Percentiles rank a stretch among this genome's conserved stretches.
Conservation (phyloP, 2,329 filamentous ascomycete genomes). For the Atkinsonella texensis region DNA sequence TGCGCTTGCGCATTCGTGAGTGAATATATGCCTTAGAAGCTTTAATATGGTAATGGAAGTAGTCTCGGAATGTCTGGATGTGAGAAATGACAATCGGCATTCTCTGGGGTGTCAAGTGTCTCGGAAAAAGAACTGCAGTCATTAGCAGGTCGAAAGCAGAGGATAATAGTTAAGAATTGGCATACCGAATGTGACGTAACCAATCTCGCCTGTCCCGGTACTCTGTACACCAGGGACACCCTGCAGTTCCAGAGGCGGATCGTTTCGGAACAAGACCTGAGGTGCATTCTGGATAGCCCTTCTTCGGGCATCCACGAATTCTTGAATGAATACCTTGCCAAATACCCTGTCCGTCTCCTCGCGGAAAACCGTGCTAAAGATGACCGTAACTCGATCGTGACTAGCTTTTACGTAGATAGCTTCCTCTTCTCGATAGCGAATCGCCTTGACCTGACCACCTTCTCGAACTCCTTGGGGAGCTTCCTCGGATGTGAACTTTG, state of each 20-base stretch:
- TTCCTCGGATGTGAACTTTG: conserved; percentile 85
- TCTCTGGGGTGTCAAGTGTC: conserved; percentile 81
- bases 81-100: conserved; percentile 95
- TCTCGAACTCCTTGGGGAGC: conserved; percentile 84
- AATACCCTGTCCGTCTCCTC: conserved; percentile 97
- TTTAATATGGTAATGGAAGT: conserved; percentile 99
- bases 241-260: conserved; percentile 84
- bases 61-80: conserved; percentile 99
- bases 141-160: conserved; percentile 11
- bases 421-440: conserved; percentile 98
- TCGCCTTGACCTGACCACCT: conserved; percentile 85
- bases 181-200: conserved; percentile 95
- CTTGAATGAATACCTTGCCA: conserved; percentile 95
- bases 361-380: conserved; percentile 95
- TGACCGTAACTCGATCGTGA: conserved; percentile 94
- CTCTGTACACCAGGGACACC: conserved; percentile 71
- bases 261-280: conserved; percentile 91
- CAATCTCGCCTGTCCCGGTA: conserved; percentile 71
- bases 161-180: neutral
- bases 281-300: conserved; percentile 96
- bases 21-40: conserved; percentile 99
- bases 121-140: conserved; percentile 73
- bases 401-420: conserved; percentile 98
- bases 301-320: conserved; percentile 92
- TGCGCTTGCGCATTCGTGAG: conserved; percentile 93